Evolutionary conservation across 768 basidiomycete species (phyloP).

Genomic region (Russula sp.): DNA sequence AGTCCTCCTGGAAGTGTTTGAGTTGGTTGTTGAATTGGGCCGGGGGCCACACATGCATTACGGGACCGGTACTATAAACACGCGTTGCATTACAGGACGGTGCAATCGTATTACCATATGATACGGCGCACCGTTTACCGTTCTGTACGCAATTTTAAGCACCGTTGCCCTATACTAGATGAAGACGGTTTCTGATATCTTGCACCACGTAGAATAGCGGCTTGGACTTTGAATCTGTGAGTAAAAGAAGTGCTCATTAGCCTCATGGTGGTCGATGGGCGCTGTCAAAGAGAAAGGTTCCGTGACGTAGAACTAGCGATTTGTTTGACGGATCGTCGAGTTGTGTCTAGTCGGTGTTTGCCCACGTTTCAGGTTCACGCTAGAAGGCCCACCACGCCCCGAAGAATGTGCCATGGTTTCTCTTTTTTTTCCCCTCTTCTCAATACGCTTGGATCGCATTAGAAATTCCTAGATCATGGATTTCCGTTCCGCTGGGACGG

Average conservation of each 20-base stretch:
- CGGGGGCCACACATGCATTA: too few relatives aligned
- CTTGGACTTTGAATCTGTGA: too few relatives aligned
- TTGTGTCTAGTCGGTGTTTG: neutral
- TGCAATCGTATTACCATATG: too few relatives aligned
- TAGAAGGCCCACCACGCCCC: conserved; percentile 3
- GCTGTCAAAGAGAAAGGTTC: neutral
- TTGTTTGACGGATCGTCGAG: neutral
- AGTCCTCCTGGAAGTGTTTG: too few relatives aligned
- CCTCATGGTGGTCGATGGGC: neutral
- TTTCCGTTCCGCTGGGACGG: neutral
- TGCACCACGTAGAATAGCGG: too few relatives aligned
- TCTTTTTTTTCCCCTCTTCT: neutral
- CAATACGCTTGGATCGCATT: neutral
- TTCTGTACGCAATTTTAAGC: too few relatives aligned
- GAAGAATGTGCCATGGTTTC: neutral
- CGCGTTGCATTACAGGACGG: too few relatives aligned
- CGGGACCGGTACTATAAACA: too few relatives aligned
- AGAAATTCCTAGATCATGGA: neutral
- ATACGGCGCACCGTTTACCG: too few relatives aligned
- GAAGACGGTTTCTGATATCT: too few relatives aligned
- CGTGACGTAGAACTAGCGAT: neutral
- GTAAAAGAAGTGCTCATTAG: neutral
- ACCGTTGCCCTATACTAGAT: too few relatives aligned
- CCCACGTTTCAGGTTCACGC: conserved; percentile 8
- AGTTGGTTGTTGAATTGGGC: too few relatives aligned